Conservation (phyloP, 129 eudicot species). For the Artemisia annua region DNA sequence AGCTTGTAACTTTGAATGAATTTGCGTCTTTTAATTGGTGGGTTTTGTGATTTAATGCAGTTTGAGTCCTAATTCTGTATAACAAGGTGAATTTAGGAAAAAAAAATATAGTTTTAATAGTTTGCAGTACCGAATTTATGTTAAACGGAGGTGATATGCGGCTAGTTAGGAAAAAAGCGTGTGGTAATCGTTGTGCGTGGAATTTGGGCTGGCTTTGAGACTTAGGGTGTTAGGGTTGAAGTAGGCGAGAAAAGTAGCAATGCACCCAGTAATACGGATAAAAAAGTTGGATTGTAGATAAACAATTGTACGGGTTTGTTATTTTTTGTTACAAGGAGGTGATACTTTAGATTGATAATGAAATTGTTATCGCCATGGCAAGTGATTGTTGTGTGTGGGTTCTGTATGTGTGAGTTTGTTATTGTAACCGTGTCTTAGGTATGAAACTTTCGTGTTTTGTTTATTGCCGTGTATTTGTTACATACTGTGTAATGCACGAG, state of each 20-base stretch:
- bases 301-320: no score
- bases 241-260: not conserved
- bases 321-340: no score
- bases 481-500: not conserved
- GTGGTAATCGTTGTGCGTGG: not conserved
- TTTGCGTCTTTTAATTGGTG: not conserved
- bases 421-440: no score
- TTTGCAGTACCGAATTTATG: no score
- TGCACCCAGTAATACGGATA: not conserved
- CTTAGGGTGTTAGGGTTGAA: not conserved
- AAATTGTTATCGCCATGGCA: no score
- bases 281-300: no score
- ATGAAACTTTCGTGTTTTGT: not conserved
- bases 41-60: not conserved
- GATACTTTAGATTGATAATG: no score
- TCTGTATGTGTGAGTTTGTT: no score
- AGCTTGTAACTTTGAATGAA: not conserved
- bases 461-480: not conserved
- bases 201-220: not conserved
- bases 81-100: not conserved
- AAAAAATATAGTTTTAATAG: no score
- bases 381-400: no score
- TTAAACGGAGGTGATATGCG: no score
- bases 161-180: not conserved
- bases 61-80: constrained; percentile 8